Evolutionary conservation across 2,329 filamentous ascomycete genomes (phyloP), one percentile per base, ranked within the genome.

Genomic region (Zasmidium citrigriseum): DNA sequence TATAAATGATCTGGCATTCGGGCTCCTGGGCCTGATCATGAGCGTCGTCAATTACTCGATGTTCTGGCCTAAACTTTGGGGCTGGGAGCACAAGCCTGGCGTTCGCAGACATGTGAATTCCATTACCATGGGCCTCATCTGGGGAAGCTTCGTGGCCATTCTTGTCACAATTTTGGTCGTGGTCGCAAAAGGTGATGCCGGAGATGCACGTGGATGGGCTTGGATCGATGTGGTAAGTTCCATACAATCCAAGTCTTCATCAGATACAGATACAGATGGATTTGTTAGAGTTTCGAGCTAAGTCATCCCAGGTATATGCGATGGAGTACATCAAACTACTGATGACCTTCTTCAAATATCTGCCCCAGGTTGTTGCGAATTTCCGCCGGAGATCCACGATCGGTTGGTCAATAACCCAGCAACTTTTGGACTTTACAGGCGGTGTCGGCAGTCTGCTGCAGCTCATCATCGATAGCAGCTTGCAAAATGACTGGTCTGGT

Each of bases 341-440:
- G 55, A 85, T 96, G 64, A 96, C 93, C 0, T 78, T 97, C 23
- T 84, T 96, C 76, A 99, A 99, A 78, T 98, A 97, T 76, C 87
- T 91, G 48, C 95, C 95, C 4, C 92, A 96, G 79, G 86, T 90
- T 38, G 81, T 89, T 69, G 82, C 89, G 67, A 98, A 98, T 78
- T 92, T 89, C 73, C 86, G 87, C 68, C 91, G 93, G 69, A 84
- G 88, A 71, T 96, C 90, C 57, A 98, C 95, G 0, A 77, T 83
- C 20, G 95, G 95, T 38, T 98, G 93, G 92, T 89, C 86, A 68
- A 97, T 97, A 64, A 79, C 79, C 61, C 88, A 91, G 72, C 93
- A 97, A 67, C 78, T 96, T 48, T 82, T 97, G 10, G 95, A 98
- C 72, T 83, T 96, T 59, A 78, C 81, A 1, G 95, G 95, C 38